Conservation (phyloP, 2,329 filamentous ascomycete species). For the Cercospora zeina region DNA sequence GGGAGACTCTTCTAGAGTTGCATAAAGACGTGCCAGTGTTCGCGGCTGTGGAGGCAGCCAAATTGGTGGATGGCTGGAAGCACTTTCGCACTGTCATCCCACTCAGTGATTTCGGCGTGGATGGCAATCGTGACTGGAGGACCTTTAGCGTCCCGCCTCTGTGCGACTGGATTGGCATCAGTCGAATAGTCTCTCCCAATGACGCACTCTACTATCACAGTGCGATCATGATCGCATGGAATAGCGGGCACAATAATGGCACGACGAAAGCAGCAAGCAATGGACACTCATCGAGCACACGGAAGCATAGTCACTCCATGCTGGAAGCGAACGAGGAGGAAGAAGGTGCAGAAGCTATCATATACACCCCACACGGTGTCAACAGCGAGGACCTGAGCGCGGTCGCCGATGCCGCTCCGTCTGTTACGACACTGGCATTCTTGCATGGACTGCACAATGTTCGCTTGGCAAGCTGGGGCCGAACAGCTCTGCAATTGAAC, state of each 20-base stretch:
- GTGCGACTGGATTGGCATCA: constrained; percentile 63
- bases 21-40: constrained; percentile 58
- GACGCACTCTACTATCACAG: constrained; percentile 63
- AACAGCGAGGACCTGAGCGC: constrained; percentile 47
- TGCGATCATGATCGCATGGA: constrained; percentile 61
- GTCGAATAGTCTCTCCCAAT: constrained; percentile 55
- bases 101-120: constrained; percentile 49
- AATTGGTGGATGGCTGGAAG: constrained; percentile 58
- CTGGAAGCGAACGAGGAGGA: constrained; percentile 32
- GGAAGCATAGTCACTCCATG: constrained; percentile 19
- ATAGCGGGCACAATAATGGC: constrained; percentile 32
- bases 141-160: constrained; percentile 49
- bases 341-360: constrained; percentile 54
- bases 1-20: constrained; percentile 60
- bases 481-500: constrained; percentile 58
- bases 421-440: constrained; percentile 57
- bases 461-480: constrained; percentile 42
- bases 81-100: constrained; percentile 60
- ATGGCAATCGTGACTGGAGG: constrained; percentile 48
- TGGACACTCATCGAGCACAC: constrained; percentile 30
- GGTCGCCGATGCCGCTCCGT: constrained; percentile 48
- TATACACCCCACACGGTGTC: constrained; percentile 67
- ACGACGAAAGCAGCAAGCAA: constrained; percentile 8
- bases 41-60: constrained; percentile 59
- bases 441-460: constrained; percentile 67